phyloP scores from a whole-genome alignment of 805 yeast genomes.

The Metschnikowia rubicola region DNA sequence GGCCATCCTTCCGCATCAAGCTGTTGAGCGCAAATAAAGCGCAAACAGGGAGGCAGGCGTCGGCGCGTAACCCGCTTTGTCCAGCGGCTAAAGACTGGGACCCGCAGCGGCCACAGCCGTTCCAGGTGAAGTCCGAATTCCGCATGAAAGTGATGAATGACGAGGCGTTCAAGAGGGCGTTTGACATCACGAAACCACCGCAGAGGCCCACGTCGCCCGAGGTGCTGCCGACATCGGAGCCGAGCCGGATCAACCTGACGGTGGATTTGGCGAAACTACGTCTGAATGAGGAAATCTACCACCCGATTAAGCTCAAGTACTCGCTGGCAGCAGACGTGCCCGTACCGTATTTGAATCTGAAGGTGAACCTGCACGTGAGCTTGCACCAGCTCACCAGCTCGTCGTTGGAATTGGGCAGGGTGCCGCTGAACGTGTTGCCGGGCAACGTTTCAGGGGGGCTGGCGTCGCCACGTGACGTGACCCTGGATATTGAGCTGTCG shows the following conservation, averaged over 20 bases:
- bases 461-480: constrained; percentile 16
- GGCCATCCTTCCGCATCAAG: constrained; percentile 35
- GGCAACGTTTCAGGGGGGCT: constrained; percentile 10
- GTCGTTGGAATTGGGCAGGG: constrained; percentile 20
- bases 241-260: constrained; percentile 39
- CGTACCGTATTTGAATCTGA: constrained; percentile 34
- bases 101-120: constrained; percentile 28
- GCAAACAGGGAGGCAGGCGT: constrained; percentile 1
- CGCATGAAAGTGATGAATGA: constrained; percentile 35
- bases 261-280: constrained; percentile 36
- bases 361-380: constrained; percentile 39
- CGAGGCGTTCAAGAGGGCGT: constrained; percentile 34
- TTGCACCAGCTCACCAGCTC: constrained; percentile 25
- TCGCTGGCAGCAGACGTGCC: constrained; percentile 39
- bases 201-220: constrained; percentile 37
- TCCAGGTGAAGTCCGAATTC: constrained; percentile 32
- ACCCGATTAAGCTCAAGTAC: constrained; percentile 38
- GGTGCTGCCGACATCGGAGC: constrained; percentile 40
- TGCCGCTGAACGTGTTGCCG: constrained; percentile 2
- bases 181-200: constrained; percentile 31
- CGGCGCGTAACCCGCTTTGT: constrained; percentile 26
- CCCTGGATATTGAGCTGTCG: constrained; percentile 8
- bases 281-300: constrained; percentile 34
- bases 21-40: constrained; percentile 14
- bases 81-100: constrained; percentile 41